phyloP scores from a whole-genome alignment of 371 early-diverging fungal species.

The Rhizopus delemar region DNA sequence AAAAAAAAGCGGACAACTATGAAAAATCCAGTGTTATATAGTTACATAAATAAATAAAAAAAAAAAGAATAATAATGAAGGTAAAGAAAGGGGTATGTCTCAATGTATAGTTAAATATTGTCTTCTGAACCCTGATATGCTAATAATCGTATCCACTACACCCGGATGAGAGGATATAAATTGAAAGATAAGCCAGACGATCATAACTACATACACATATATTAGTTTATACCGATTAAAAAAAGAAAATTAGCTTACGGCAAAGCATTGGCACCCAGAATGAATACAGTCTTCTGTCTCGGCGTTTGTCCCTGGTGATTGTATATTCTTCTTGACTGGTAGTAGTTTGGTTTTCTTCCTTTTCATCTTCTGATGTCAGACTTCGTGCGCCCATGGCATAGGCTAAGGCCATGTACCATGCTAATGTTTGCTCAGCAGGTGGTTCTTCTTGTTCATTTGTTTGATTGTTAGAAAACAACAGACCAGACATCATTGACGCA shows the following conservation, averaged over 20 bases:
- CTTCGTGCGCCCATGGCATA: slow-evolving; percentile 50
- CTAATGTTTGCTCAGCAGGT: slow-evolving; percentile 35
- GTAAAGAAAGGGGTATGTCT: background rate
- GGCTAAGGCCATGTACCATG: slow-evolving; percentile 54
- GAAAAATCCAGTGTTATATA: too few relatives aligned
- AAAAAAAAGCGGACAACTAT: too few relatives aligned
- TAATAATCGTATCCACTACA: slow-evolving; percentile 26
- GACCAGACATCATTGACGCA: slow-evolving; percentile 30
- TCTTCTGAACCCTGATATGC: slow-evolving; percentile 31
- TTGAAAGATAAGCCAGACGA: slow-evolving; percentile 43
- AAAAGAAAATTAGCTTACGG: slow-evolving; percentile 34
- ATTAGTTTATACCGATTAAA: background rate
- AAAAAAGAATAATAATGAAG: background rate
- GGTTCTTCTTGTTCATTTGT: slow-evolving; percentile 27
- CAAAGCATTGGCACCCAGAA: slow-evolving; percentile 54
- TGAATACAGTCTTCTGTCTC: slow-evolving; percentile 42
- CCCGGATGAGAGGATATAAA: slow-evolving; percentile 34
- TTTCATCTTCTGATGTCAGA: slow-evolving; percentile 13
- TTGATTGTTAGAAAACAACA: slow-evolving; percentile 19
- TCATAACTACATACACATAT: slow-evolving; percentile 35
- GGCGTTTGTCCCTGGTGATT: slow-evolving; percentile 30
- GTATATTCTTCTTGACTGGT: slow-evolving; percentile 3
- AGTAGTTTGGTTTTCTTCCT: background rate
- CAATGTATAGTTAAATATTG: slow-evolving; percentile 30
- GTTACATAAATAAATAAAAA: too few relatives aligned